Evolutionary conservation across 2,329 filamentous ascomycete species (phyloP).

Genomic region (Colletotrichum sp.): DNA sequence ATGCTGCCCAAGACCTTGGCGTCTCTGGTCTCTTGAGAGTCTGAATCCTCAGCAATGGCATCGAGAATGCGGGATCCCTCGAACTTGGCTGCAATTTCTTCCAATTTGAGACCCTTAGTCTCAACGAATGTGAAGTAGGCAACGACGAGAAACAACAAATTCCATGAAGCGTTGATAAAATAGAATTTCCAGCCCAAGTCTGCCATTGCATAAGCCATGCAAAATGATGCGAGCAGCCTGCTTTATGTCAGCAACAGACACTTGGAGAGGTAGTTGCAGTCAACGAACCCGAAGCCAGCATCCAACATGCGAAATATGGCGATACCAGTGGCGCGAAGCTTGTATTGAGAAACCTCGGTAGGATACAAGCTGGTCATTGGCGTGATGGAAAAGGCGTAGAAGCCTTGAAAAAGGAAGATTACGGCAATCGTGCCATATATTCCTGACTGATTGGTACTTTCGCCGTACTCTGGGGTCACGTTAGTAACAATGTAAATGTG

Average conservation of each 20-base stretch:
- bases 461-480: constrained; percentile 25
- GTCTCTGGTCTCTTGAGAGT: neutral
- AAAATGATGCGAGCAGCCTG: constrained; percentile 29
- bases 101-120: constrained; percentile 31
- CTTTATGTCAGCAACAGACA: neutral
- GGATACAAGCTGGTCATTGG: constrained; percentile 38
- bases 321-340: constrained; percentile 33
- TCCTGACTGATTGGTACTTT: constrained; percentile 27
- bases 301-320: constrained; percentile 33
- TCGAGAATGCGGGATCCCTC: constrained; percentile 18
- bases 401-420: constrained; percentile 38
- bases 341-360: constrained; percentile 34
- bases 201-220: constrained; percentile 32
- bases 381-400: constrained; percentile 36
- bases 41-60: neutral
- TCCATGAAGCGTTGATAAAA: constrained; percentile 33
- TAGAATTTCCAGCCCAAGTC: constrained; percentile 35
- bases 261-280: neutral
- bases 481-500: neutral
- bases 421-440: constrained; percentile 43
- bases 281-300: constrained; percentile 30
- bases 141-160: constrained; percentile 28
- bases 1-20: neutral
- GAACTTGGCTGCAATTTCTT: constrained; percentile 31
- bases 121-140: constrained; percentile 31